These are phyloP conservation scores for Paraurostyla sp. DNA, from an alignment of 73 alveolate genomes.

Conservation along the genomic window DNA sequence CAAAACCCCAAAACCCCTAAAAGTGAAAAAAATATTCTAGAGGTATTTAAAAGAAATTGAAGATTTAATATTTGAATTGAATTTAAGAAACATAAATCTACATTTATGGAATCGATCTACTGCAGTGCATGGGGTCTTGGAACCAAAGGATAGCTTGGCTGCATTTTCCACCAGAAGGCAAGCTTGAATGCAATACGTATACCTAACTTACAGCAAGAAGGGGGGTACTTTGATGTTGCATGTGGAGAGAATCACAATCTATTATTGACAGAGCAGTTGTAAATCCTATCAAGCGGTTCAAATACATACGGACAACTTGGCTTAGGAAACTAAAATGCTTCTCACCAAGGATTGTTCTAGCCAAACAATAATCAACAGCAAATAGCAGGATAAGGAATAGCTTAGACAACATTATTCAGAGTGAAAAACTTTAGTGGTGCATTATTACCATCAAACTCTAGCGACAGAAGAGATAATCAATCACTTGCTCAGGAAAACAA, in stretches of 20 bases:
- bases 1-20: conserved; percentile 52
- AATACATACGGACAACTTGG: conserved; percentile 77
- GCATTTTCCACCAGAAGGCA: background rate
- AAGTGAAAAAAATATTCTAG: background rate
- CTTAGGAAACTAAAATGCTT: conserved; percentile 25
- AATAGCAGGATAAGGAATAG: too few relatives aligned
- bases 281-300: conserved; percentile 63
- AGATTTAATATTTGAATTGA: background rate
- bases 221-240: conserved; percentile 57
- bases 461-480: background rate
- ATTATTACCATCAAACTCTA: background rate
- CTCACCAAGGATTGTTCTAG: background rate
- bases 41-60: background rate
- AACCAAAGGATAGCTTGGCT: conserved; percentile 56
- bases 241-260: conserved; percentile 78
- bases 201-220: conserved; percentile 28
- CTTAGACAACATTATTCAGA: background rate
- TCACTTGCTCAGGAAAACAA: background rate
- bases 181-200: conserved; percentile 48
- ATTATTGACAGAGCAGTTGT: conserved; percentile 56
- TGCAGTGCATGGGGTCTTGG: conserved; percentile 71
- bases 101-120: conserved; percentile 23
- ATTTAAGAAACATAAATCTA: background rate
- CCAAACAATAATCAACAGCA: background rate
- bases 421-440: conserved; percentile 4